A percentile compares a stretch with the other conserved stretches of the same genome.
Evolutionary conservation across 129 eudicot species (phyloP).

Genomic region (Flaveria sonorensis): DNA sequence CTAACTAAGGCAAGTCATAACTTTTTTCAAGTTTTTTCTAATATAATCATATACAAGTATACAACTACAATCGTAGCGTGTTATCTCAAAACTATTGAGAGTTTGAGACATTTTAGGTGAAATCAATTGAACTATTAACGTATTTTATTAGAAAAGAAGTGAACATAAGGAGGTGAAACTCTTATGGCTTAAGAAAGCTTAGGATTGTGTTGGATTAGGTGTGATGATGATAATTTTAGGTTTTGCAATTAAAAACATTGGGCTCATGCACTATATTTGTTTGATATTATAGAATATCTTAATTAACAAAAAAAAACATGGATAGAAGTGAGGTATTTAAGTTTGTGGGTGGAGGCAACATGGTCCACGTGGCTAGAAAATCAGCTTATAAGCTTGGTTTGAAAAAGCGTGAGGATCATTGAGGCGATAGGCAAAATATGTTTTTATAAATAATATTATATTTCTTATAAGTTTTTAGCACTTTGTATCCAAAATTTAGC

Average conservation of each 20-base stretch:
- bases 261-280: background rate
- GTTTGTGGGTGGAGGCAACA: background rate
- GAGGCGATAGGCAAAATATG: too few relatives aligned
- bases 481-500: too few relatives aligned
- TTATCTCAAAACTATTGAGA: background rate
- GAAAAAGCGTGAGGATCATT: too few relatives aligned
- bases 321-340: background rate
- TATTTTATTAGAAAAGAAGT: slow-evolving; percentile 6
- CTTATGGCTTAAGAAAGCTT: slow-evolving; percentile 4
- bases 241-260: background rate
- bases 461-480: too few relatives aligned
- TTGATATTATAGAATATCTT: background rate
- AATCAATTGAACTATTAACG: background rate
- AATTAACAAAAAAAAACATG: background rate
- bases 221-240: background rate
- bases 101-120: background rate
- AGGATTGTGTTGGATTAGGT: background rate
- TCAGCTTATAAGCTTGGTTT: background rate
- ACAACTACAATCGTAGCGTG: background rate
- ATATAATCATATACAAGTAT: background rate
- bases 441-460: too few relatives aligned
- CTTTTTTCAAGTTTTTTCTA: background rate
- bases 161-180: slow-evolving; percentile 1
- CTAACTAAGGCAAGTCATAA: background rate
- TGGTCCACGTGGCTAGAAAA: background rate